These are phyloP conservation scores for Vigna radiata DNA, from an alignment of 306 rosid species.

Conservation along the genomic window DNA sequence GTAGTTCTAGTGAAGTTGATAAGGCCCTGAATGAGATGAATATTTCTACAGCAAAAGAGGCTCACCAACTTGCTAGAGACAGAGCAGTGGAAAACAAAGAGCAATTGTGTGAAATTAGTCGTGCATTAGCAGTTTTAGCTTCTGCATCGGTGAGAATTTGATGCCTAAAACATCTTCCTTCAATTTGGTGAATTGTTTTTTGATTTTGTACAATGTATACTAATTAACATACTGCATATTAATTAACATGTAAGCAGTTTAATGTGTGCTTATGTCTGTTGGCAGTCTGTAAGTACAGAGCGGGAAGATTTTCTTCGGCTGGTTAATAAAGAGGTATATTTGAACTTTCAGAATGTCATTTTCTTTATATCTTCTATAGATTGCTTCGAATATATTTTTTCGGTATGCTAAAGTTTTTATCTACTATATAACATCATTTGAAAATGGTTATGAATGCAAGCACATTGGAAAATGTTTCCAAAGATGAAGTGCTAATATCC, in stretches of 20 bases:
- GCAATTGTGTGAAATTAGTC: constrained; percentile 89
- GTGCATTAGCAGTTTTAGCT: constrained; percentile 95
- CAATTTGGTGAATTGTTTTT: constrained; percentile 23
- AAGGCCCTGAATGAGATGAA: constrained; percentile 81
- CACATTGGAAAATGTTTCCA: not conserved
- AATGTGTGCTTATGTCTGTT: constrained; percentile 29
- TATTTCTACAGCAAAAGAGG: constrained; percentile 76
- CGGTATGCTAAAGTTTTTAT: constrained; percentile 18
- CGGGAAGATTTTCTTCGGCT: constrained; percentile 94
- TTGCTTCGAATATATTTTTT: not conserved
- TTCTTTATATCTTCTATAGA: constrained; percentile 29
- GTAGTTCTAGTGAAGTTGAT: constrained; percentile 61
- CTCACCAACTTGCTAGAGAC: constrained; percentile 71
- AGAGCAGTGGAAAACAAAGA: constrained; percentile 81
- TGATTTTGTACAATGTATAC: not conserved
- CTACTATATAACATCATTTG: not conserved
- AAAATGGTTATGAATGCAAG: not conserved
- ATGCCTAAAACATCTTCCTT: constrained; percentile 34
- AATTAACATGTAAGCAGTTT: not conserved
- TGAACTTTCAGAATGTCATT: constrained; percentile 26
- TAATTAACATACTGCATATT: not conserved
- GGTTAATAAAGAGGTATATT: constrained; percentile 89
- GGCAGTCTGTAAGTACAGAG: constrained; percentile 93
- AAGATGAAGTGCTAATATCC: not conserved
- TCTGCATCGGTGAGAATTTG: constrained; percentile 90